Conservation (phyloP, 495 filamentous ascomycete genomes). For the Beverwykella pulmonaria region DNA sequence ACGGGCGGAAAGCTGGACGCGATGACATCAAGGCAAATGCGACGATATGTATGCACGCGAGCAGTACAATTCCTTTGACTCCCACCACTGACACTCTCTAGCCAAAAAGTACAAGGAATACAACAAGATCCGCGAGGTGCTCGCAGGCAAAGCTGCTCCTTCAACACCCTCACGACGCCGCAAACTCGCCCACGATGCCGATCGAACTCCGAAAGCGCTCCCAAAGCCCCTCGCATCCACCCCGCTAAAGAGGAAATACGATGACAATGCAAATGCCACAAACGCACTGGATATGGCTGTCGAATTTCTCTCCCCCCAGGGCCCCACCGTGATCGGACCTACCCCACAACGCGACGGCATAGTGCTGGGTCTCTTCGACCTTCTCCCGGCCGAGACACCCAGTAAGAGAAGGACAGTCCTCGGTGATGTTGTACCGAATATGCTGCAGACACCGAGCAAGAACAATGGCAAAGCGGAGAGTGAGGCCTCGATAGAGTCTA, state of each 20-base stretch:
- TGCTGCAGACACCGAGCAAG: constrained; percentile 42
- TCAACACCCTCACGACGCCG: constrained; percentile 46
- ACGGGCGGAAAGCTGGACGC: constrained; percentile 74
- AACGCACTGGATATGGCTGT: neutral
- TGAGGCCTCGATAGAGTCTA: constrained; percentile 25
- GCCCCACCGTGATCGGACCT: constrained; percentile 62
- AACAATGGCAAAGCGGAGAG: constrained; percentile 16
- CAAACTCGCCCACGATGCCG: constrained; percentile 20
- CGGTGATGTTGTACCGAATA: constrained; percentile 30
- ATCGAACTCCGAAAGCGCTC: constrained; percentile 28
- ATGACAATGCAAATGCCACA: neutral
- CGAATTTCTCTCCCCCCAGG: constrained; percentile 25
- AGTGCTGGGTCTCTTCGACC: constrained; percentile 88
- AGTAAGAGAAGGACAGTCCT: constrained; percentile 38
- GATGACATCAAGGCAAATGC: constrained; percentile 85
- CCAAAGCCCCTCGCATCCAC: constrained; percentile 49
- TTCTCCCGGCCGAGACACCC: constrained; percentile 56
- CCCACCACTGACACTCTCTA: constrained; percentile 42
- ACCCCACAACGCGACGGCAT: constrained; percentile 90
- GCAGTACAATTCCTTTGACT: neutral
- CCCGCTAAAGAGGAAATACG: constrained; percentile 40
- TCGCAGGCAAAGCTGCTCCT: constrained; percentile 53
- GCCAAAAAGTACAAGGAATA: constrained; percentile 93
- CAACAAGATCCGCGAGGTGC: constrained; percentile 66
- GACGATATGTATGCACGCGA: constrained; percentile 66